Conservation (phyloP, 371 early-diverging fungal species). For the Nematocida ironsii region DNA sequence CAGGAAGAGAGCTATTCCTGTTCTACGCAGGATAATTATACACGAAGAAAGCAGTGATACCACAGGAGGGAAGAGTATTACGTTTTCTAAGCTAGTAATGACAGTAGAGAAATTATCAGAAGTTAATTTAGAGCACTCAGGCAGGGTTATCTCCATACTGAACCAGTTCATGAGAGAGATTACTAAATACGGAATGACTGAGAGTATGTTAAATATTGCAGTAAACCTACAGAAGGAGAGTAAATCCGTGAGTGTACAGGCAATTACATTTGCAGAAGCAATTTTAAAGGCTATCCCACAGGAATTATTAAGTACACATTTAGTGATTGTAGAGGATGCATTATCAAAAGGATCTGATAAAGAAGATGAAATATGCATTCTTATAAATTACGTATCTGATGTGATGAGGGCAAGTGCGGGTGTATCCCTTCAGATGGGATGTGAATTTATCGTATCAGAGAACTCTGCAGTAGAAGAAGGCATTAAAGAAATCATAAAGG, state of each 20-base stretch:
- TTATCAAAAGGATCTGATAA: not conserved
- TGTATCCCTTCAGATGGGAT: not conserved
- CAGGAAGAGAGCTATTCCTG: conserved; percentile 45
- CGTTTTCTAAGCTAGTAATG: conserved; percentile 25
- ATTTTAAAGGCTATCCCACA: not conserved
- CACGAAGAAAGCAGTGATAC: conserved; percentile 11
- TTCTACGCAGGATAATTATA: conserved; percentile 31
- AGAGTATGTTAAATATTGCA: conserved; percentile 28
- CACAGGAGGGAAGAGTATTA: conserved; percentile 9
- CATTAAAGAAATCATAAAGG: conserved; percentile 29
- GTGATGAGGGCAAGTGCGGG: conserved; percentile 8
- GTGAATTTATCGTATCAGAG: conserved; percentile 5
- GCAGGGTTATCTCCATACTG: conserved; percentile 43
- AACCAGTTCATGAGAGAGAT: conserved; percentile 30
- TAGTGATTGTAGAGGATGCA: not conserved
- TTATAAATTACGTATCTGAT: conserved; percentile 14
- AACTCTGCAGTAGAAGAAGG: conserved; percentile 13
- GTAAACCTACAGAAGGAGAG: not conserved
- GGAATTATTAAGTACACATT: conserved; percentile 6
- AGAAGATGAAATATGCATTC: conserved; percentile 3
- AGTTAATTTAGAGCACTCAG: conserved; percentile 13
- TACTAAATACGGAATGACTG: conserved; percentile 15
- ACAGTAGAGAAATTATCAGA: conserved; percentile 8
- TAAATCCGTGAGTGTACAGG: not conserved
- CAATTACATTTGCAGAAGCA: conserved; percentile 21